These are phyloP conservation scores for Metarhizium guizhouense DNA, from an alignment of 2,329 filamentous ascomycete species.

Conservation along the genomic window DNA sequence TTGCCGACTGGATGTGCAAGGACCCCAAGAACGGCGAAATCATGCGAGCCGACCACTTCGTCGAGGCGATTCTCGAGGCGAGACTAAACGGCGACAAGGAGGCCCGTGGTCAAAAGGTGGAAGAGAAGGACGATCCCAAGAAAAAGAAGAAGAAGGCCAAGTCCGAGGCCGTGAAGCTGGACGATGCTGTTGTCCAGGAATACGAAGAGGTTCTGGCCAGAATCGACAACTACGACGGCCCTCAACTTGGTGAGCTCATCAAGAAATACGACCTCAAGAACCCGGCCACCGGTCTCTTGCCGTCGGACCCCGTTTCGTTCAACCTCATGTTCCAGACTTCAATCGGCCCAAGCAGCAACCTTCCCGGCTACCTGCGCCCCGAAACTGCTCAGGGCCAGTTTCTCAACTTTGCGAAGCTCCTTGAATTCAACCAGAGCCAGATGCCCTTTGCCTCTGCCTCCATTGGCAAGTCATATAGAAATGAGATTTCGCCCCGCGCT, in stretches of 20 bases:
- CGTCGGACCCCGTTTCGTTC: constrained; percentile 78
- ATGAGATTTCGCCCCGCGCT: constrained; percentile 90
- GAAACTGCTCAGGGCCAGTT: constrained; percentile 99
- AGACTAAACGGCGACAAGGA: constrained; percentile 86
- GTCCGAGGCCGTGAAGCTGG: constrained; percentile 71
- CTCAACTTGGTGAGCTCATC: constrained; percentile 80
- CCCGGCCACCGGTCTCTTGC: constrained; percentile 67
- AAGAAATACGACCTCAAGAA: constrained; percentile 87
- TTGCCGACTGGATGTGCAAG: constrained; percentile 99
- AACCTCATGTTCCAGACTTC: constrained; percentile 98
- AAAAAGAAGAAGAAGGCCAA: constrained; percentile 90
- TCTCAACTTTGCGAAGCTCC: constrained; percentile 89
- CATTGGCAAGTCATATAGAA: constrained; percentile 96
- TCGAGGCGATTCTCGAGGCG: constrained; percentile 85
- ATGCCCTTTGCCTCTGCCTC: constrained; percentile 98
- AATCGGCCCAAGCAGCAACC: constrained; percentile 86
- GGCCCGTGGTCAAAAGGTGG: constrained; percentile 74
- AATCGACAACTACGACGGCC: constrained; percentile 91
- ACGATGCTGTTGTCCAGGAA: constrained; percentile 77
- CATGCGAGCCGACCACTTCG: constrained; percentile 89
- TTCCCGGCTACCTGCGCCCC: constrained; percentile 77
- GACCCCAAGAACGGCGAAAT: constrained; percentile 97
- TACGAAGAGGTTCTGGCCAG: constrained; percentile 85
- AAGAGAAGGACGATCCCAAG: constrained; percentile 61
- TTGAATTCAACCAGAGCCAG: constrained; percentile 88